A percentile compares a stretch with the other conserved stretches of the same genome.
Evolutionary conservation across 2,329 filamentous ascomycete species (phyloP).

Genomic region (Pseudogymnoascus sp.): DNA sequence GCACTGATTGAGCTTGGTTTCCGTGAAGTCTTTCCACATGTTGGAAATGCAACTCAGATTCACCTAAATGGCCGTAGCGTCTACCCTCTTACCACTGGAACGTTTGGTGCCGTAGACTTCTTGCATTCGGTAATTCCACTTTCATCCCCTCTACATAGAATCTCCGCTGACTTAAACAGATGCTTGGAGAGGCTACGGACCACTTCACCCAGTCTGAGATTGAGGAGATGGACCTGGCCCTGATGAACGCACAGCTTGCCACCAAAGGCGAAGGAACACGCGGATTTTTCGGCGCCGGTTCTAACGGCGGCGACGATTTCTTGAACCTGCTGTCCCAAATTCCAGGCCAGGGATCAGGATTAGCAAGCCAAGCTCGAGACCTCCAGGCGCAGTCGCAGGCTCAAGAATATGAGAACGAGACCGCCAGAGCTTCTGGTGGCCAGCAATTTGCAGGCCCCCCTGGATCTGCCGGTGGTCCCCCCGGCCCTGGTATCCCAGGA

Average conservation of each 20-base stretch:
- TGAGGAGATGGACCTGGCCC: slow-evolving; percentile 67
- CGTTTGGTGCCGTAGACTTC: slow-evolving; percentile 77
- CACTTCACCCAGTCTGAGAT: slow-evolving; percentile 81
- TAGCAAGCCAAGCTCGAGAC: slow-evolving; percentile 57
- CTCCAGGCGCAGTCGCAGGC: slow-evolving; percentile 53
- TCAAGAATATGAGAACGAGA: slow-evolving; percentile 51
- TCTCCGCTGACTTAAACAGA: not conserved
- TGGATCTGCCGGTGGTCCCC: slow-evolving; percentile 35
- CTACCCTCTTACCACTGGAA: slow-evolving; percentile 66
- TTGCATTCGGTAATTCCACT: slow-evolving; percentile 56
- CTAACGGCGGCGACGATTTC: slow-evolving; percentile 46
- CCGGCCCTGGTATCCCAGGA: slow-evolving; percentile 54
- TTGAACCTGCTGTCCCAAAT: slow-evolving; percentile 68
- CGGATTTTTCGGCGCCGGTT: slow-evolving; percentile 27
- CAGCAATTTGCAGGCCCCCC: slow-evolving; percentile 33
- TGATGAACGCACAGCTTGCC: slow-evolving; percentile 56
- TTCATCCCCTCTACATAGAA: not conserved
- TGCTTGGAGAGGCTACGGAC: slow-evolving; percentile 64
- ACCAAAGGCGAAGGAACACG: slow-evolving; percentile 30
- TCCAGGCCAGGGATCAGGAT: slow-evolving; percentile 58
- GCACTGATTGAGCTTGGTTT: slow-evolving; percentile 65
- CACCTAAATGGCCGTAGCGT: slow-evolving; percentile 57
- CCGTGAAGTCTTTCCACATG: slow-evolving; percentile 63
- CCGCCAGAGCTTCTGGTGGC: slow-evolving; percentile 41
- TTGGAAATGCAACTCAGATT: slow-evolving; percentile 58